Evolutionary conservation across 2,329 filamentous ascomycete genomes (phyloP).

Genomic region (Neocatenulostroma microsporum): DNA sequence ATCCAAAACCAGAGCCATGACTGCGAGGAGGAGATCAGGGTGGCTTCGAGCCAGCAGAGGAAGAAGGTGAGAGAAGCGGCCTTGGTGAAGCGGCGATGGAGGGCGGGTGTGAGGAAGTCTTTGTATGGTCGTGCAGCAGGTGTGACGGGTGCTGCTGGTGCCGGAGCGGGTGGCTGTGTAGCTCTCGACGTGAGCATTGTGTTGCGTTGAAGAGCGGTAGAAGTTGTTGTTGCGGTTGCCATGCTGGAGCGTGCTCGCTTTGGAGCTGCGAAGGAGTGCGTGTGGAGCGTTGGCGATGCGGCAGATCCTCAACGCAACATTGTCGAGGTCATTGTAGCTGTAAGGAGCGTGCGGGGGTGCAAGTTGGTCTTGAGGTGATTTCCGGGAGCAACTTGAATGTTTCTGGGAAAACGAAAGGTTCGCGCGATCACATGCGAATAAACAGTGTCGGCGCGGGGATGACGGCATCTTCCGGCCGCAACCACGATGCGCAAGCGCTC

Average conservation of each 20-base stretch:
- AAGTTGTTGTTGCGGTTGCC: not conserved
- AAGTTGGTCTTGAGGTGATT: too few relatives aligned
- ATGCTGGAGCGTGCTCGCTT: too few relatives aligned
- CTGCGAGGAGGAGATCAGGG: conserved; percentile 59
- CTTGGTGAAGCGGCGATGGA: conserved; percentile 79
- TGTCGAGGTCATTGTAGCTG: too few relatives aligned
- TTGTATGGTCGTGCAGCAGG: conserved; percentile 61
- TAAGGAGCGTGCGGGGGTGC: too few relatives aligned
- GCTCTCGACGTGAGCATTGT: conserved; percentile 3
- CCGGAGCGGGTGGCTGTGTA: conserved; percentile 13
- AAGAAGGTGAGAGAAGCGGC: conserved; percentile 62
- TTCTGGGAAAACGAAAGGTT: conserved; percentile 5
- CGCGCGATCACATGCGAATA: conserved; percentile 15
- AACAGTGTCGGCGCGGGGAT: too few relatives aligned
- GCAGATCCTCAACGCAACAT: too few relatives aligned
- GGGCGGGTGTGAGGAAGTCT: conserved; percentile 80
- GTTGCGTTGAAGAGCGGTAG: not conserved
- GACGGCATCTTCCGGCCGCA: too few relatives aligned
- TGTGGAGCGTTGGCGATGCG: not conserved
- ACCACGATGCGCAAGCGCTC: conserved; percentile 1
- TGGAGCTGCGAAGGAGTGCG: not conserved
- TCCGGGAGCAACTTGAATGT: too few relatives aligned
- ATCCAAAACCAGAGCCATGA: conserved; percentile 69
- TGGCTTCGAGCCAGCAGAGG: conserved; percentile 65
- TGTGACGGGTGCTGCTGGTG: conserved; percentile 29